Conservation (phyloP, 2,329 filamentous ascomycete species). For the Ceratocystis eucalypticola region DNA sequence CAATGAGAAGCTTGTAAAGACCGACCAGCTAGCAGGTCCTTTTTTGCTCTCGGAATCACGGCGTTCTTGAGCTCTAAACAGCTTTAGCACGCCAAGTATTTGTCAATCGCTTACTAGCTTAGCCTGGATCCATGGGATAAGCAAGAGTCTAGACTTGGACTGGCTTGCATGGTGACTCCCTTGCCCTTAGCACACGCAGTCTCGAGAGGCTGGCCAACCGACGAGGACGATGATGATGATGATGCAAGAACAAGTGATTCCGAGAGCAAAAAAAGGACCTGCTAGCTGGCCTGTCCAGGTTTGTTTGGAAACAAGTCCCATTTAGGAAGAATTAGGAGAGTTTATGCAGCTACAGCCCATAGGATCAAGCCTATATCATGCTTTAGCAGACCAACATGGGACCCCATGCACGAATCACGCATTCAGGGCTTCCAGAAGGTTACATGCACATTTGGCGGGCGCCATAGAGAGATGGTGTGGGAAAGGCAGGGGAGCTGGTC, state of each 20-base stretch:
- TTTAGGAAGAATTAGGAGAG: neutral
- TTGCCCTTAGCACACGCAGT: neutral
- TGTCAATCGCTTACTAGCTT: neutral
- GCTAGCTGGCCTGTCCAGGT: neutral
- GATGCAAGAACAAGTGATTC: neutral
- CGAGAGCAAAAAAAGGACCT: too few species aligned
- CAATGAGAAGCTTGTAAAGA: neutral
- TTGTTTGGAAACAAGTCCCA: neutral
- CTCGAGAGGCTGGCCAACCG: neutral
- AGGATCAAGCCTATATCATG: too few species aligned
- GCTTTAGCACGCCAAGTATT: neutral
- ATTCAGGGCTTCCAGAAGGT: too few species aligned
- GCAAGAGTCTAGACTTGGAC: neutral
- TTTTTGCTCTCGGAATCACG: neutral
- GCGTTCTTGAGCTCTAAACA: neutral
- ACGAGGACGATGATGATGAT: neutral
- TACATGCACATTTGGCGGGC: too few species aligned
- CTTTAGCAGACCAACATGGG: too few species aligned
- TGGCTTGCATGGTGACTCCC: neutral
- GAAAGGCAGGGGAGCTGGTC: too few species aligned
- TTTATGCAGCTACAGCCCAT: too few species aligned
- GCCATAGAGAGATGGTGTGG: too few species aligned
- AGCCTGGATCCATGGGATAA: neutral
- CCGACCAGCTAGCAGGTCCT: too few species aligned
- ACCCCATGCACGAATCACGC: too few species aligned